These are phyloP conservation scores for Macrophomina pseudophaseolina DNA, from an alignment of 2,329 filamentous ascomycete species.

Conservation along the genomic window DNA sequence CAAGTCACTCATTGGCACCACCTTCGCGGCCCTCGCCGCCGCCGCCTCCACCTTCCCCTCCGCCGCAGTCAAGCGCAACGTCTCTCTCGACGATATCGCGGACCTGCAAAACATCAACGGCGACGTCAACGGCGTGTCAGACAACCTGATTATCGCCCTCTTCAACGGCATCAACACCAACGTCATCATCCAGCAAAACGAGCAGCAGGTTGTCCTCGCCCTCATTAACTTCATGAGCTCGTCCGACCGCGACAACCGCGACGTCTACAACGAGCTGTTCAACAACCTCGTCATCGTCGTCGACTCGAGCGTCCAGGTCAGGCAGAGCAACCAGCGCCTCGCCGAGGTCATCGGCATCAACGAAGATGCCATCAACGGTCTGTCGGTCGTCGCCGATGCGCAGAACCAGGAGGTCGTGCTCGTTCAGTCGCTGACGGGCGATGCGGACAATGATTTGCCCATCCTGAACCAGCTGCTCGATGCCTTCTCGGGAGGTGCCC, in stretches of 20 bases:
- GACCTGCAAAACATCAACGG: neutral
- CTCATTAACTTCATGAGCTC: conserved; percentile 7
- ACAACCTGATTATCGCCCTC: neutral
- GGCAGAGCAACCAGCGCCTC: conserved; percentile 11
- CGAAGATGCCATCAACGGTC: neutral
- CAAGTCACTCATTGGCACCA: neutral
- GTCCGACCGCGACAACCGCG: neutral
- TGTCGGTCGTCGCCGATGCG: neutral
- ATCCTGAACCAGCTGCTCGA: conserved; percentile 13
- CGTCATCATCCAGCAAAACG: conserved; percentile 10
- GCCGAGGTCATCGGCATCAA: neutral
- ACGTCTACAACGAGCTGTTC: neutral
- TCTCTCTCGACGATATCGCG: neutral
- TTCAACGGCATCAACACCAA: conserved; percentile 18
- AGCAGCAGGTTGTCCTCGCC: neutral
- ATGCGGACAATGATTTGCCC: conserved; percentile 6
- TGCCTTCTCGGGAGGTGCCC: neutral
- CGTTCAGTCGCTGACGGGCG: neutral
- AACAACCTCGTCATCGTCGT: conserved; percentile 16
- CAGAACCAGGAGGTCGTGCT: conserved; percentile 1
- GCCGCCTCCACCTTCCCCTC: neutral
- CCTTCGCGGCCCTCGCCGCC: neutral
- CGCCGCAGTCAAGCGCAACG: neutral
- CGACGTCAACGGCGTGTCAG: neutral
- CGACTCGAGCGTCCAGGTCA: conserved; percentile 1